Evolutionary conservation across 2,329 filamentous ascomycete species (phyloP).

Genomic region (Paraphoma chrysanthemicola): DNA sequence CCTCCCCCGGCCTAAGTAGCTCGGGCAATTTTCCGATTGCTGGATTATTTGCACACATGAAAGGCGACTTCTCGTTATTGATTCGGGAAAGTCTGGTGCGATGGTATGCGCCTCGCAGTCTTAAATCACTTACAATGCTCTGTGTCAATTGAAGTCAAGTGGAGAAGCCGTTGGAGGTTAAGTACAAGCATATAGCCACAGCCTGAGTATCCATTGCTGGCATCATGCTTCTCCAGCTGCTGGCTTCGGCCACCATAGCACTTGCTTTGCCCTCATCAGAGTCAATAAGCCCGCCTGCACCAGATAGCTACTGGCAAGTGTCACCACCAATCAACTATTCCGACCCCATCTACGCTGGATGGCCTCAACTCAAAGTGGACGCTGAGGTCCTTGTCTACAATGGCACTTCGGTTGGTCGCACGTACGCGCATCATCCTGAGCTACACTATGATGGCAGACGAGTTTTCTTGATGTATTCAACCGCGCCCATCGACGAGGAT

Average conservation of each 20-base stretch:
- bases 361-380: conserved; percentile 14
- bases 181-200: too few species aligned
- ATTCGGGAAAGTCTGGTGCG: background rate
- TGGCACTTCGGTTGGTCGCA: conserved; percentile 13
- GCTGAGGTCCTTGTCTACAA: conserved; percentile 16
- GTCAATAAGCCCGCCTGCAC: conserved; percentile 4
- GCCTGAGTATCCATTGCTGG: too few species aligned
- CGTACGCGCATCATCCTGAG: conserved; percentile 20
- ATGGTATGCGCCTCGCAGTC: background rate
- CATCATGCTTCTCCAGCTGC: background rate
- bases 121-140: conserved; percentile 42
- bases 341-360: conserved; percentile 16
- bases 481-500: conserved; percentile 20
- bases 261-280: background rate
- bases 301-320: conserved; percentile 16
- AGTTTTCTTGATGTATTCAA: conserved; percentile 14
- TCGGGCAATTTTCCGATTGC: conserved; percentile 10
- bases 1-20: conserved; percentile 1
- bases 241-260: background rate
- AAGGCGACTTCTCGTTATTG: background rate
- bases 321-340: conserved; percentile 16
- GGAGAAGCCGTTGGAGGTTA: too few species aligned
- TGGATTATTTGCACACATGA: background rate
- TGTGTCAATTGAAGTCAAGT: conserved; percentile 38
- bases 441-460: conserved; percentile 15